A percentile compares a stretch with the other conserved stretches of the same genome.
phyloP scores from a whole-genome alignment of 169 alveolate genomes.

The Plasmodium cynomolgi region DNA sequence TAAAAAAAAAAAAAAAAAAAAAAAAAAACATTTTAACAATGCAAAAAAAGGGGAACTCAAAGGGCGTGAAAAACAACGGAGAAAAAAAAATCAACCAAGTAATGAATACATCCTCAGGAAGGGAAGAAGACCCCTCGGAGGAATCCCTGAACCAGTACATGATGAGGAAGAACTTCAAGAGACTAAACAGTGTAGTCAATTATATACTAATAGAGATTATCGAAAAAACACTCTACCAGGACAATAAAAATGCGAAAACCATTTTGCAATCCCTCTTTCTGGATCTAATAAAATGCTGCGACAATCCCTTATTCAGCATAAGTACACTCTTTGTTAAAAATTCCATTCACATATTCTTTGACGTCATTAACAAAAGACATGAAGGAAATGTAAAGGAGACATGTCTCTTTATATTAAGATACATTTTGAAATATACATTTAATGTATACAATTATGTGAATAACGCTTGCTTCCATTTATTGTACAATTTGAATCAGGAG shows the following conservation, averaged over 20 bases:
- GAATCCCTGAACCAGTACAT: slow-evolving; percentile 24
- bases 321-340: slow-evolving; percentile 58
- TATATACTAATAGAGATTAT: slow-evolving; percentile 65
- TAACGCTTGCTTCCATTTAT: slow-evolving; percentile 30
- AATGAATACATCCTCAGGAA: neutral
- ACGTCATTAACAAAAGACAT: slow-evolving; percentile 40
- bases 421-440: slow-evolving; percentile 47
- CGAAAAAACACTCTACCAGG: slow-evolving; percentile 31
- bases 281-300: slow-evolving; percentile 71
- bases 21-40: neutral
- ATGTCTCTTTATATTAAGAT: slow-evolving; percentile 34
- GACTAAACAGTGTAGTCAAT: slow-evolving; percentile 44
- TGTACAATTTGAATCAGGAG: slow-evolving; percentile 34
- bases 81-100: neutral
- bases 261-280: slow-evolving; percentile 26
- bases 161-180: slow-evolving; percentile 39
- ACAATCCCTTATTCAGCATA: slow-evolving; percentile 59
- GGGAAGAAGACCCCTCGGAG: neutral
- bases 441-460: slow-evolving; percentile 54
- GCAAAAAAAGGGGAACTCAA: neutral
- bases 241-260: slow-evolving; percentile 53
- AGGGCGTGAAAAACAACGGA: neutral
- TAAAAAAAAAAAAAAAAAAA: neutral
- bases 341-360: slow-evolving; percentile 30
- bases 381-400: slow-evolving; percentile 60